Conservation (phyloP, 257 asterid species). For the Forsythia suspensa region DNA sequence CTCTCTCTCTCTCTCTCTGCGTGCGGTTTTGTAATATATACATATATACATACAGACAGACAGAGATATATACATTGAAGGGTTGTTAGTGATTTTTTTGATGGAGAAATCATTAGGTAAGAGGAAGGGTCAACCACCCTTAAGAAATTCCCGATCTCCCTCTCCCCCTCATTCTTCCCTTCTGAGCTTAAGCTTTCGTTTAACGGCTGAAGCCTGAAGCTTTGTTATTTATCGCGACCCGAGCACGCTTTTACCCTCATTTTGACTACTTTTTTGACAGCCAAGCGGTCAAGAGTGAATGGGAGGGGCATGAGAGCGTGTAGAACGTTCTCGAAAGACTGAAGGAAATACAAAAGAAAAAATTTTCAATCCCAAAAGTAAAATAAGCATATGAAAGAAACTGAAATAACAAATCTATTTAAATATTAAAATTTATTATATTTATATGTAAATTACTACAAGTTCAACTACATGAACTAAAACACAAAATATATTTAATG, state of each 20-base stretch:
- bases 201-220: no score
- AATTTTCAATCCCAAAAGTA: no score
- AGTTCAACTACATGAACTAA: no score
- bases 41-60: neutral
- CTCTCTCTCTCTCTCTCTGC: neutral
- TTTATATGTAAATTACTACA: no score
- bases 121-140: neutral
- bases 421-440: no score
- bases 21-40: neutral
- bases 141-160: neutral
- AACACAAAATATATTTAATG: no score
- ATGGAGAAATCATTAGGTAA: neutral
- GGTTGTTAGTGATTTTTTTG: neutral
- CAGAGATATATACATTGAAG: neutral
- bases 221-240: neutral
- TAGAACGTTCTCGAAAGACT: no score
- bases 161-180: neutral
- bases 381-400: no score
- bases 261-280: neutral
- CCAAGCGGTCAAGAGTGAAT: no score
- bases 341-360: no score
- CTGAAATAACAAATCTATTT: no score
- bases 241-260: neutral
- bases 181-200: neutral
- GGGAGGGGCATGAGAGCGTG: no score